Evolutionary conservation across 2,329 filamentous ascomycete genomes (phyloP).

Genomic region (Stromatinia cepivora): DNA sequence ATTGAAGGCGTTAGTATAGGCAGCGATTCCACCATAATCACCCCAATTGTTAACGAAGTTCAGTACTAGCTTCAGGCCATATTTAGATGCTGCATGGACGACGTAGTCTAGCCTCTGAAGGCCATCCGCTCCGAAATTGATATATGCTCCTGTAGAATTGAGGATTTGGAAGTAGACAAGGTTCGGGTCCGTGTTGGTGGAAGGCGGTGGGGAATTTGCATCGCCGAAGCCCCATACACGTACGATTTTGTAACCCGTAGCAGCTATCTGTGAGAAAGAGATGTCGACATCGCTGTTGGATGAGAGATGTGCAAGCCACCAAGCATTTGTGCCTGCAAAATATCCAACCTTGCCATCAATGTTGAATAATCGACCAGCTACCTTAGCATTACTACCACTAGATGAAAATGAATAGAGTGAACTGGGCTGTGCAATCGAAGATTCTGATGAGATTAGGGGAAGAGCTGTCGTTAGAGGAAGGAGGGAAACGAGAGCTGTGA

Average conservation of each 20-base stretch:
- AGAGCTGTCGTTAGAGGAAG: slow-evolving; percentile 3
- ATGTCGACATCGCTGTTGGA: slow-evolving; percentile 56
- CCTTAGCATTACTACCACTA: slow-evolving; percentile 25
- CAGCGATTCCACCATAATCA: slow-evolving; percentile 64
- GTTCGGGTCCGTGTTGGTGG: slow-evolving; percentile 36
- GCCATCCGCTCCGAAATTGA: slow-evolving; percentile 63
- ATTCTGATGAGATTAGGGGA: slow-evolving; percentile 11
- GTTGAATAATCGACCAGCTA: slow-evolving; percentile 42
- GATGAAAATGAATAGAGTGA: slow-evolving; percentile 8
- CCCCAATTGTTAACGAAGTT: slow-evolving; percentile 68
- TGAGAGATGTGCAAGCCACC: slow-evolving; percentile 55
- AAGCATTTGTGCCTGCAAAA: slow-evolving; percentile 56
- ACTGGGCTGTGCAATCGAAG: background rate
- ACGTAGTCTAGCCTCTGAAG: slow-evolving; percentile 66
- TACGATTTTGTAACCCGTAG: slow-evolving; percentile 55
- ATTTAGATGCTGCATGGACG: slow-evolving; percentile 57
- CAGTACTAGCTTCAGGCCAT: slow-evolving; percentile 62
- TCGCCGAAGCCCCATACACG: slow-evolving; percentile 54
- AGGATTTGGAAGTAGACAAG: slow-evolving; percentile 49
- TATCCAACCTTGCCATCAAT: slow-evolving; percentile 50
- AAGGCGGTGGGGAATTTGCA: slow-evolving; percentile 25
- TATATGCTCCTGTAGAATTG: slow-evolving; percentile 51
- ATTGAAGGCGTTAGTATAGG: slow-evolving; percentile 57
- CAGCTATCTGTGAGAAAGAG: slow-evolving; percentile 30
- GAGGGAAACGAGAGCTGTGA: slow-evolving; percentile 7